Percentiles rank a stretch among this genome's conserved stretches.
Evolutionary conservation across 768 basidiomycete species (phyloP).

Genomic region (Termitomyces sp.): DNA sequence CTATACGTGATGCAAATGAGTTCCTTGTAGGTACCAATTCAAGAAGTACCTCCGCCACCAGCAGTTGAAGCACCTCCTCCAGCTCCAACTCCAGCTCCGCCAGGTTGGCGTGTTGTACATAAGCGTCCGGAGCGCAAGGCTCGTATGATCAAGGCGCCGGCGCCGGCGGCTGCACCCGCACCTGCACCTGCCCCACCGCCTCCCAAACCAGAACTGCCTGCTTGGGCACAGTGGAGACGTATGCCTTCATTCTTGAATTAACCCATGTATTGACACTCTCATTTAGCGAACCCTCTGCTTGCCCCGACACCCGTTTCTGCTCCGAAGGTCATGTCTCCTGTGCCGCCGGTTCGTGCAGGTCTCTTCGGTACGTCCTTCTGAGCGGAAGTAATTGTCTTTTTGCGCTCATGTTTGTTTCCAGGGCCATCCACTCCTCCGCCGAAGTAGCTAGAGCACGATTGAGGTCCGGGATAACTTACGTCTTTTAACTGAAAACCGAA

Average conservation of each 20-base stretch:
- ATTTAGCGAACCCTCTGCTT: conserved; percentile 59
- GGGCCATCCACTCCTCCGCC: conserved; percentile 7
- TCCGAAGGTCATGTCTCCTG: conserved; percentile 29
- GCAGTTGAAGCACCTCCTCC: conserved; percentile 41
- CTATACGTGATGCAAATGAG: too few relatives aligned
- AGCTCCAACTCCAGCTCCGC: conserved; percentile 52
- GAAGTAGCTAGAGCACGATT: neutral
- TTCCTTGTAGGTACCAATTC: conserved; percentile 24
- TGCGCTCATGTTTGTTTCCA: neutral
- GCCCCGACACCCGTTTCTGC: conserved; percentile 41
- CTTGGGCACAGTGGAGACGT: conserved; percentile 89
- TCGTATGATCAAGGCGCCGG: conserved; percentile 36
- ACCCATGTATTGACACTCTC: neutral
- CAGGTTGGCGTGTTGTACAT: conserved; percentile 61
- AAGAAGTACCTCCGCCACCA: conserved; percentile 29
- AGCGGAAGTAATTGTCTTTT: neutral
- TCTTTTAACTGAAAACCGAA: neutral
- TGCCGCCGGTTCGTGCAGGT: conserved; percentile 52
- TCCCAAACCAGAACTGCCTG: conserved; percentile 53
- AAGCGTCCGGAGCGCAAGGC: conserved; percentile 56
- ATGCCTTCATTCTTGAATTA: conserved; percentile 19
- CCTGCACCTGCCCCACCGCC: conserved; percentile 39
- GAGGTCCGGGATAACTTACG: neutral
- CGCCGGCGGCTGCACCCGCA: conserved; percentile 32
- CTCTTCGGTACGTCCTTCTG: conserved; percentile 49